Percentiles rank a stretch among this genome's conserved stretches.
Conservation (phyloP, 2,329 filamentous ascomycete genomes). For the Elsinoe perseae region DNA sequence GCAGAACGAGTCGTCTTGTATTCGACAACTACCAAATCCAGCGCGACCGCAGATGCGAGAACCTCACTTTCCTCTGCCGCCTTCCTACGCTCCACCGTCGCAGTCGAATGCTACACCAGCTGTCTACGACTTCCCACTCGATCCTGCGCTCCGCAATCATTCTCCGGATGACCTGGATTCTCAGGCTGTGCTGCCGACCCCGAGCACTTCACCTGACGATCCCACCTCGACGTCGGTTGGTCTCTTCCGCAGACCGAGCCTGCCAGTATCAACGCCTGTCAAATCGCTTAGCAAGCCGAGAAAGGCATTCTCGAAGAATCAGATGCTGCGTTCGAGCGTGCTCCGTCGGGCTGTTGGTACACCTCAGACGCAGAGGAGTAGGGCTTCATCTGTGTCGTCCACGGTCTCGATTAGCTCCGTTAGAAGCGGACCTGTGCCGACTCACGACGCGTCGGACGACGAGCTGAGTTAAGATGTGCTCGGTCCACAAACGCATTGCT, state of each 20-base stretch:
- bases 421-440: not conserved
- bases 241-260: not conserved
- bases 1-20: no score
- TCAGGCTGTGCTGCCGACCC: not conserved
- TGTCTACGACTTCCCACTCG: constrained; percentile 7
- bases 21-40: not conserved
- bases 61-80: not conserved
- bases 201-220: not conserved
- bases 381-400: not conserved
- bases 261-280: not conserved
- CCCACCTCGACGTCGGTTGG: not conserved
- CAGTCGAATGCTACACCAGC: not conserved
- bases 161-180: not conserved
- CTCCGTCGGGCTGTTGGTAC: constrained; percentile 1
- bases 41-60: not conserved
- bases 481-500: no score
- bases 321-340: constrained; percentile 10
- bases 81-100: not conserved
- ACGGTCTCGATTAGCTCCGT: not conserved
- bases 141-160: not conserved
- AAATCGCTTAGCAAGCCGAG: not conserved
- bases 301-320: not conserved
- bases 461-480: not conserved
- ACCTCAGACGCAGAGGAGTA: not conserved
- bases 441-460: constrained; percentile 11